phyloP scores from a whole-genome alignment of 305 asterid species.

The Fraxinus dipetala region DNA sequence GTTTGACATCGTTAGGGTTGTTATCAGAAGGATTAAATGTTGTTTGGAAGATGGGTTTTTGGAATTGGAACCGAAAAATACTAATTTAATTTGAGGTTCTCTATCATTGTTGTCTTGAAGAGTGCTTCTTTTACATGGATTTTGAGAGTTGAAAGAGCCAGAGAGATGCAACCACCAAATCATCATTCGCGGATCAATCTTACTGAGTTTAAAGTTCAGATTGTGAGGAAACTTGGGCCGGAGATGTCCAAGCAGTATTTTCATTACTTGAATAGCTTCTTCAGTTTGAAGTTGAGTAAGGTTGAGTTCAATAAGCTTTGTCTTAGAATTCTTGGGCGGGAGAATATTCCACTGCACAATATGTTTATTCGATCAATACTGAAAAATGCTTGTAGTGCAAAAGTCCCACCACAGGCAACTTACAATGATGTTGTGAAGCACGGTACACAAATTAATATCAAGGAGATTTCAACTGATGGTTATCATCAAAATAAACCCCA shows the following conservation, averaged over 20 bases:
- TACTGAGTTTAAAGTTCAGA: constrained; percentile 65
- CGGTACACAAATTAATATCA: constrained; percentile 31
- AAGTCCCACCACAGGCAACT: constrained; percentile 50
- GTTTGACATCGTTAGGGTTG: constrained; percentile 42
- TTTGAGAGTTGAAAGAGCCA: constrained; percentile 37
- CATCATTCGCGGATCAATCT: constrained; percentile 78
- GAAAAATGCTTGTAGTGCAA: constrained; percentile 59
- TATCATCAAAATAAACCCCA: constrained; percentile 57
- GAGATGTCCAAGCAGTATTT: constrained; percentile 79
- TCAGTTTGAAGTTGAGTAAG: constrained; percentile 69
- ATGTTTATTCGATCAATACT: constrained; percentile 67
- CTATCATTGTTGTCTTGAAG: constrained; percentile 27
- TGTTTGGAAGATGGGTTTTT: constrained; percentile 42
- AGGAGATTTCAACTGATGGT: constrained; percentile 44
- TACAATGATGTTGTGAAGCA: constrained; percentile 37
- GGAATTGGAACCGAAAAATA: constrained; percentile 42
- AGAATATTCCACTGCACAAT: constrained; percentile 79
- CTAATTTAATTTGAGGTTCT: constrained; percentile 49
- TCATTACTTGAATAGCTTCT: constrained; percentile 59
- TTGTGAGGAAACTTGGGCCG: constrained; percentile 69
- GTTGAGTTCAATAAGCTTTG: constrained; percentile 75
- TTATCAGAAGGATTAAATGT: constrained; percentile 36
- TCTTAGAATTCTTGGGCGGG: constrained; percentile 62
- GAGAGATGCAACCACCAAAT: constrained; percentile 73
- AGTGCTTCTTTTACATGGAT: constrained; percentile 40